Evolutionary conservation across 129 eudicot genomes (phyloP), one percentile per base, ranked within the genome.

Genomic region (Chrysanthemum makinoi): DNA sequence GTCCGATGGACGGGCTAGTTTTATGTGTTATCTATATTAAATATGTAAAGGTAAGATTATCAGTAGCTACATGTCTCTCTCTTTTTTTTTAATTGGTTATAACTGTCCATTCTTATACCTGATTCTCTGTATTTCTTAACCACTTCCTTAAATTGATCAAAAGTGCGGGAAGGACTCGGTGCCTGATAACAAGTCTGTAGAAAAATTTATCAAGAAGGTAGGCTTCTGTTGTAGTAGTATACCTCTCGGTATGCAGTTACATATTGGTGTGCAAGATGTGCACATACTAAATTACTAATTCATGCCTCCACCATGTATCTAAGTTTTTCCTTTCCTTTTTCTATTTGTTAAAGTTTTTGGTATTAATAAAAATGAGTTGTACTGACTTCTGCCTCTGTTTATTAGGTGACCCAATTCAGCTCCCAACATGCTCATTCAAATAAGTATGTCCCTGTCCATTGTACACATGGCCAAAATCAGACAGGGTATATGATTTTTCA

Each of bases 131-230:
- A 3, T 53, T 60, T 57, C 50, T 60, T 26, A 68, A 33, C 8
- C 55, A 43, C 44, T 24, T 22, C 28, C 11, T 14, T 54, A 66
- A 61, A 77, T 80, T 66, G 91, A 86, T 86, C 64, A 80, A 79
- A 73, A 83, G 88, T 74, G 79, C 73, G 58, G 88, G 91, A 77
- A 82, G 86, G 91, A 86, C 79, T 68, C 84, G 72, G 88, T 83
- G 13, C 91, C 88, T 18, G 88, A 86, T 52, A 81, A 66, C 20
- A 86, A 83, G 70, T 78, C 91, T 16, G 86, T 86, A 65, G 85
- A 86, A 74, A 83, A 66, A 26, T 86, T 86, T 73, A 63, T 86
- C 33, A 76, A 62, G 43, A 86, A 86, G 82, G 91, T 83, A 72
- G 50, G 80, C 62, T 75, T 66, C 17, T 58, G 30, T 44, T 26